Conservation (phyloP, 441 rosid species). For the Euphorbia schlechtendalii region DNA sequence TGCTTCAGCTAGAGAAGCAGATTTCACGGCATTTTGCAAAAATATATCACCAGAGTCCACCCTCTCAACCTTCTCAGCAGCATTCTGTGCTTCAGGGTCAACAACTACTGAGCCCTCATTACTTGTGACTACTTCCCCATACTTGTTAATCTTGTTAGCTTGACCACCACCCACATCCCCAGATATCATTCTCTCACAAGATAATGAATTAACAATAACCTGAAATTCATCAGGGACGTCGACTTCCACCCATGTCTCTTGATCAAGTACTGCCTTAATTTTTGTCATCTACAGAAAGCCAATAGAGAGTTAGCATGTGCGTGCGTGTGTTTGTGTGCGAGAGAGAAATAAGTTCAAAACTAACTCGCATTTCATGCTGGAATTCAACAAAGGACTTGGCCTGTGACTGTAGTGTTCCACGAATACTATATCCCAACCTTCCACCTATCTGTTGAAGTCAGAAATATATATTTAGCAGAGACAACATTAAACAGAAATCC, state of each 20-base stretch:
- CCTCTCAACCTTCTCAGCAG: slow-evolving; percentile 32
- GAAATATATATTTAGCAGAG: slow-evolving; percentile 25
- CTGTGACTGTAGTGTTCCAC: slow-evolving; percentile 96
- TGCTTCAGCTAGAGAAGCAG: slow-evolving; percentile 32
- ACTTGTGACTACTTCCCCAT: slow-evolving; percentile 29
- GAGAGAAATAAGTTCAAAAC: slow-evolving; percentile 24
- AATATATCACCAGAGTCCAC: slow-evolving; percentile 39
- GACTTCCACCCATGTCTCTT: slow-evolving; percentile 98
- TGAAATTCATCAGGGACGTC: slow-evolving; percentile 98
- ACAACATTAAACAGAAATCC: slow-evolving; percentile 14
- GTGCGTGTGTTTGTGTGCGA: no score
- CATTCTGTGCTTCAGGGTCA: slow-evolving; percentile 31
- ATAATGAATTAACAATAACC: slow-evolving; percentile 50
- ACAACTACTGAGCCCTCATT: slow-evolving; percentile 36
- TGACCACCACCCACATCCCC: slow-evolving; percentile 33
- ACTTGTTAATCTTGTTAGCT: slow-evolving; percentile 23
- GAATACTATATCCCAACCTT: slow-evolving; percentile 96
- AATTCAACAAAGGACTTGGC: slow-evolving; percentile 92
- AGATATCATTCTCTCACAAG: slow-evolving; percentile 38
- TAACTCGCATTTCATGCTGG: slow-evolving; percentile 98
- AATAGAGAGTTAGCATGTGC: slow-evolving; percentile 23
- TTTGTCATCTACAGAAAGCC: slow-evolving; percentile 67
- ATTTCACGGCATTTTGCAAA: slow-evolving; percentile 33
- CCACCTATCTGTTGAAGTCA: slow-evolving; percentile 79
- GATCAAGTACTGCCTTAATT: slow-evolving; percentile 96